phyloP scores from a whole-genome alignment of 768 basidiomycete genomes.

The Rossbeevera mucosa region DNA sequence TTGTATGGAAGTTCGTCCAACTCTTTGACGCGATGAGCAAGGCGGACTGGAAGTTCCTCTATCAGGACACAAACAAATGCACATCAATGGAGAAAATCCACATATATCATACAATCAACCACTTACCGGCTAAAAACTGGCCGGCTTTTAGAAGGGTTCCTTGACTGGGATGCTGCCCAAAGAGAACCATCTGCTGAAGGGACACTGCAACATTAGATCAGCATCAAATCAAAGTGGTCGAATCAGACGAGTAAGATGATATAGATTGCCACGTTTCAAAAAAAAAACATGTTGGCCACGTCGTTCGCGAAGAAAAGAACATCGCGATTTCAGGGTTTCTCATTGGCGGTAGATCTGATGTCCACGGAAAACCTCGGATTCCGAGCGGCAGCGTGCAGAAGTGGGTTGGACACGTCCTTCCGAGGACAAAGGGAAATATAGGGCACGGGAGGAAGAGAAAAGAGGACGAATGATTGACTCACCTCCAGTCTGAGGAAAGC shows the following conservation, averaged over 20 bases:
- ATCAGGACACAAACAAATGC: background rate
- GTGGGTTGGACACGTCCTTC: background rate
- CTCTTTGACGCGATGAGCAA: slow-evolving; percentile 16
- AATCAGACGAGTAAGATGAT: background rate
- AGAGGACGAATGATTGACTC: slow-evolving; percentile 20
- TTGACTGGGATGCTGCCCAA: slow-evolving; percentile 17
- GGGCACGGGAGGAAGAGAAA: background rate
- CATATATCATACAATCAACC: background rate
- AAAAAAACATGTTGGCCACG: background rate
- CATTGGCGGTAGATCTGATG: background rate
- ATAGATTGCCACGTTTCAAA: background rate
- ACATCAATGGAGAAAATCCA: background rate
- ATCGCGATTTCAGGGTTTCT: background rate
- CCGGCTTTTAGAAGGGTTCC: slow-evolving; percentile 16
- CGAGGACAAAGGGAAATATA: background rate
- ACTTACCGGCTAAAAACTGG: slow-evolving; percentile 15
- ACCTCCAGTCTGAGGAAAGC: slow-evolving; percentile 92
- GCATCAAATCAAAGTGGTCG: slow-evolving; percentile 1
- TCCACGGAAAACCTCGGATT: background rate
- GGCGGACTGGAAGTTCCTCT: slow-evolving; percentile 16
- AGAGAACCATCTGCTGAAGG: slow-evolving; percentile 16
- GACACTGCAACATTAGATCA: slow-evolving; percentile 8
- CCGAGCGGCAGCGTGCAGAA: background rate
- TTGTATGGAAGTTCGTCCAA: slow-evolving; percentile 17
- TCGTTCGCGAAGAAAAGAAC: background rate